Evolutionary conservation across 1,284 basidiomycete species (phyloP).

Genomic region (Kalmanozyma brasiliensis): DNA sequence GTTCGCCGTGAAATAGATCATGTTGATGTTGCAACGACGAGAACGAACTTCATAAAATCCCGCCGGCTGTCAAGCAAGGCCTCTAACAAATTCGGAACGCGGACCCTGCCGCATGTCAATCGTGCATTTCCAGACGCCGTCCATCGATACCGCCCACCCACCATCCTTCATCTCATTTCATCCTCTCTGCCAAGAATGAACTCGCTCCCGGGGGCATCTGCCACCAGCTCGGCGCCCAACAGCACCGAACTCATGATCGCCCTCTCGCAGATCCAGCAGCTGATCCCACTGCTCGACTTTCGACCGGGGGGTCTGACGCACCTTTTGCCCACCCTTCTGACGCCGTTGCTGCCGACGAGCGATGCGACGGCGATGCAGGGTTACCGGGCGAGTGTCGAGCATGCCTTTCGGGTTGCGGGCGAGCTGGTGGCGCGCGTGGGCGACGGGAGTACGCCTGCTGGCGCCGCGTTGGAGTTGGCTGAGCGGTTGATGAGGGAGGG

Average conservation of each 20-base stretch:
- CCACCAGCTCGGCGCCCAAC: constrained; percentile 4
- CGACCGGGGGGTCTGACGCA: constrained; percentile 36
- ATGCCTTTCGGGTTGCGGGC: constrained; percentile 35
- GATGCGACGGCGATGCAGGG: constrained; percentile 16
- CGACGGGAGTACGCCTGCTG: constrained; percentile 17
- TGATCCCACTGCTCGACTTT: constrained; percentile 46
- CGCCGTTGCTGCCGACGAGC: constrained; percentile 16
- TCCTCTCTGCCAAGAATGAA: constrained; percentile 11
- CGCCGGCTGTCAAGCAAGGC: too few species aligned
- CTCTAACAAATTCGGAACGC: too few species aligned
- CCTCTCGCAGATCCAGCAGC: constrained; percentile 43
- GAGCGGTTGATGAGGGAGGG: constrained; percentile 22
- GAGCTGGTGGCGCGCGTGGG: constrained; percentile 22
- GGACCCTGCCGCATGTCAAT: too few species aligned
- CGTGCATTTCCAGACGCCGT: too few species aligned
- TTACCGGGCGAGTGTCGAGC: constrained; percentile 37
- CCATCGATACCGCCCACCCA: too few species aligned
- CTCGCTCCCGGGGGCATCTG: not conserved
- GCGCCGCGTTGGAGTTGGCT: constrained; percentile 25
- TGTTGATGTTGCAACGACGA: too few species aligned
- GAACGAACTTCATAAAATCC: too few species aligned
- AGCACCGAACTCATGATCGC: constrained; percentile 50
- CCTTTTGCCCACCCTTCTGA: constrained; percentile 24
- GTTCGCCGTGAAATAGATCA: too few species aligned
- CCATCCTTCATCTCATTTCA: too few species aligned